Percentiles rank a stretch among this genome's conserved stretches.
These are phyloP conservation scores for Aspergillus sp. DNA, from an alignment of 2,329 filamentous ascomycete species.

Conservation along the genomic window DNA sequence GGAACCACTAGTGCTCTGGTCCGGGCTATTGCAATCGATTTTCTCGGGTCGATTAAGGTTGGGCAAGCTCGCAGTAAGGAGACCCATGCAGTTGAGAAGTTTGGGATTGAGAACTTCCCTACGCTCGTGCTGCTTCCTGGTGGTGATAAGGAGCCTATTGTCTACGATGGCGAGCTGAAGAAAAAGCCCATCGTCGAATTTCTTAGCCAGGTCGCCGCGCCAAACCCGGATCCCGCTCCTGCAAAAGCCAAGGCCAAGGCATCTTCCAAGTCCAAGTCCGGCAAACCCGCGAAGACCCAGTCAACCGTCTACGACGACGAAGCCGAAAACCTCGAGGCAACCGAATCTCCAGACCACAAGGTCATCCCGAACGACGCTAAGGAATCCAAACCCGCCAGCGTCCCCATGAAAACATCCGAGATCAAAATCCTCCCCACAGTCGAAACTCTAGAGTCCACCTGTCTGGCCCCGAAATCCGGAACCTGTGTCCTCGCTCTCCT, in stretches of 20 bases:
- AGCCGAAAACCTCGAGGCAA: slow-evolving; percentile 33
- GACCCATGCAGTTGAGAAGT: slow-evolving; percentile 61
- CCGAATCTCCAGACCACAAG: slow-evolving; percentile 49
- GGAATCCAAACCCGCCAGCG: slow-evolving; percentile 34
- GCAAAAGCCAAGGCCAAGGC: slow-evolving; percentile 18
- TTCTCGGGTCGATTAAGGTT: slow-evolving; percentile 68
- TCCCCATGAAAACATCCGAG: slow-evolving; percentile 53
- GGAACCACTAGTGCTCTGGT: slow-evolving; percentile 76
- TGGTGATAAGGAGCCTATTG: slow-evolving; percentile 58
- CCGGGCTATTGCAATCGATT: slow-evolving; percentile 83
- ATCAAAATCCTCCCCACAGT: slow-evolving; percentile 60
- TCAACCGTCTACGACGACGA: slow-evolving; percentile 44
- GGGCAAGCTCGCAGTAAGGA: slow-evolving; percentile 83
- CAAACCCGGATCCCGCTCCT: slow-evolving; percentile 69
- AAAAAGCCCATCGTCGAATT: slow-evolving; percentile 77
- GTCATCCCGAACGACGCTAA: slow-evolving; percentile 32
- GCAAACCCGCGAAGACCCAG: slow-evolving; percentile 41
- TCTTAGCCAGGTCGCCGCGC: slow-evolving; percentile 67
- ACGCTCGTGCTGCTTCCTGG: slow-evolving; percentile 72
- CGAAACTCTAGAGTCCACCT: slow-evolving; percentile 61
- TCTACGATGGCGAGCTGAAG: slow-evolving; percentile 77
- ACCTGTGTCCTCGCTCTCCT: slow-evolving; percentile 77
- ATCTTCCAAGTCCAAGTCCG: slow-evolving; percentile 30
- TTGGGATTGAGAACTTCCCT: slow-evolving; percentile 71
- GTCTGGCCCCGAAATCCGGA: slow-evolving; percentile 66